Base-by-base conservation (phyloP, 495 filamentous ascomycete species). In the Aspergillus biplanus region DNA sequence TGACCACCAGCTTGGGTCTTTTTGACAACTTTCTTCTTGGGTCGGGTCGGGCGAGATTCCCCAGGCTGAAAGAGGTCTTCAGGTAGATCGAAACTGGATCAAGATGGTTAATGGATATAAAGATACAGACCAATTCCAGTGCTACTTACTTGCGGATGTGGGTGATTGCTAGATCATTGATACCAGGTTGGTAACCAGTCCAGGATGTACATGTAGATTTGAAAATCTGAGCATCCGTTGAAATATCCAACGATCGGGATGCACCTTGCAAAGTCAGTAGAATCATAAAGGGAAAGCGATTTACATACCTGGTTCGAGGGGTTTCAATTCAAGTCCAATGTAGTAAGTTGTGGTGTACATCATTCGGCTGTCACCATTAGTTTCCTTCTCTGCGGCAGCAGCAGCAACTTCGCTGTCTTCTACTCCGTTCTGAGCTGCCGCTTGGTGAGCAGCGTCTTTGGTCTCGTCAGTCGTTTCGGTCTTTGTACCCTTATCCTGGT, bases 281-380 rank as follows among this genome's bases (percentile, higher is more conserved):
- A 54, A 52, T 67, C 62, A 59, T 33, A 32, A 50, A 64, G 35
- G 57, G 44, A 52, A 52, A 54, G 33, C 49, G 68, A 52, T 62
- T n/a, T 13, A 57, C 69, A 52, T 78, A 71, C 69, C 69, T 59
- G 69, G 73, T 44, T 77, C 73, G 12, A 76, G 58, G 31, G 65
- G 69, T 52, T 75, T 73, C 52, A 86, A 80, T 72, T 93, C 90
- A 46, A 97, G 77, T 33, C 93, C 93, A 67, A 97, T 88, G 70
- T 96, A 97, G 65, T 90, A 92, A 12, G 92, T 96, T 33, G 90
- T 92, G 0, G 92, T 96, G 69, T 90, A 94, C 16, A 96, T 85
- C 59, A 79, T 88, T 33, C 74, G 72, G 34, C 63, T 69, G 16
- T 76, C 71, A 27, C 58, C 66, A 44, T 74, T 77, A 5, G 67